A percentile compares a stretch with the other conserved stretches of the same genome.
phyloP scores from a whole-genome alignment of 805 yeast genomes.

The Barnettozyma sp. region DNA sequence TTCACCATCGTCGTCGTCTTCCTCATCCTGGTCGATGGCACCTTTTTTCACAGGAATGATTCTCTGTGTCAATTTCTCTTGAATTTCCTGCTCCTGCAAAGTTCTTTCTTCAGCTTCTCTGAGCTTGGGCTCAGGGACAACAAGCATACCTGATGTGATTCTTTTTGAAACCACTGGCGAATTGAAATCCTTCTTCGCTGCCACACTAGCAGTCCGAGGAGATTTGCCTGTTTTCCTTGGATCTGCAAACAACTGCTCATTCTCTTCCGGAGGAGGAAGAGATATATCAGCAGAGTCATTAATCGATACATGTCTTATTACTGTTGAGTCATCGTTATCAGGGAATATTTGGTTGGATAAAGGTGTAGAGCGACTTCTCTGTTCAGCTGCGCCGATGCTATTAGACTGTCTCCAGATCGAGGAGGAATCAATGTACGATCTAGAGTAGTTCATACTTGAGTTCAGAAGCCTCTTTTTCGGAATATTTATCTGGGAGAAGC shows the following conservation, averaged over 20 bases:
- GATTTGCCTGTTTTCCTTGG: conserved; percentile 21
- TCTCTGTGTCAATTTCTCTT: conserved; percentile 21
- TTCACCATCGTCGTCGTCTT: conserved; percentile 2
- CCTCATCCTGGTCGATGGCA: background rate
- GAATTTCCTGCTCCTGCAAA: conserved; percentile 32
- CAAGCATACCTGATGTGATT: conserved; percentile 37
- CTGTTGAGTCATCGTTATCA: conserved; percentile 13
- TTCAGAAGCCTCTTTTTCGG: conserved; percentile 23
- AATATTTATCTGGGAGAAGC: conserved; percentile 17
- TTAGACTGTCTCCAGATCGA: conserved; percentile 19
- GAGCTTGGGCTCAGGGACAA: conserved; percentile 38
- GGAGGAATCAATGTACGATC: conserved; percentile 8
- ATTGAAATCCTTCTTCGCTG: conserved; percentile 9
- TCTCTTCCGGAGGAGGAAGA: conserved; percentile 24
- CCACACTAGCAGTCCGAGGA: conserved; percentile 15
- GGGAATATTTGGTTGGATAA: conserved; percentile 35
- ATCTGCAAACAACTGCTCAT: conserved; percentile 16
- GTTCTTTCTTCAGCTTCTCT: conserved; percentile 34
- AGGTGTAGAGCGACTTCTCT: conserved; percentile 34
- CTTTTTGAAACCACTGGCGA: conserved; percentile 28
- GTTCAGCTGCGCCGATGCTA: too few species aligned
- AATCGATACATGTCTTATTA: conserved; percentile 25
- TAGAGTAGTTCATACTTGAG: background rate
- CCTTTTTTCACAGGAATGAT: conserved; percentile 19
- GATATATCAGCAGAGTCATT: conserved; percentile 29